These are phyloP conservation scores for Arabidopsis arenosa DNA, from an alignment of 345 rosid species.

Conservation along the genomic window DNA sequence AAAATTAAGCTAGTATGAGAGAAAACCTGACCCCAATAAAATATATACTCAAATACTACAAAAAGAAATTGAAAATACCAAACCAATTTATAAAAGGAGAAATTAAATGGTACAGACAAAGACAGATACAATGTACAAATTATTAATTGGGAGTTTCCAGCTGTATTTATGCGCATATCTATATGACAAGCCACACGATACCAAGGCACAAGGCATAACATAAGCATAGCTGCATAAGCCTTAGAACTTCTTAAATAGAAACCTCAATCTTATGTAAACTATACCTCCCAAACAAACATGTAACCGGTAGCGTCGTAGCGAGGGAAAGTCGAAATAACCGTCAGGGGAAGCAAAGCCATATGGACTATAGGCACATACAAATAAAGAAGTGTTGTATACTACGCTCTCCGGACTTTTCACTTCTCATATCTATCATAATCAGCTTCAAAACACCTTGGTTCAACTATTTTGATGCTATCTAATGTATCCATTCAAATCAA, in stretches of 20 bases:
- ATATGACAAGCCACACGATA: too few species aligned
- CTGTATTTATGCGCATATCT: too few species aligned
- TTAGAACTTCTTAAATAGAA: not conserved
- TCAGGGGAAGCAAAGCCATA: slow-evolving; percentile 50
- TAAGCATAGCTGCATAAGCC: too few species aligned
- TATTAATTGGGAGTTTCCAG: too few species aligned
- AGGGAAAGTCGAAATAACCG: slow-evolving; percentile 65
- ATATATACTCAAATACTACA: not conserved
- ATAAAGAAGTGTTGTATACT: slow-evolving; percentile 60
- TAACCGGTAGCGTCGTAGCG: slow-evolving; percentile 56
- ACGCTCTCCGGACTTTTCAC: slow-evolving; percentile 54
- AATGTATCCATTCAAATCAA: slow-evolving; percentile 22
- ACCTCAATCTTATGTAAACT: slow-evolving; percentile 57
- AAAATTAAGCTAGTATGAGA: not conserved
- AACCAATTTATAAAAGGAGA: too few species aligned
- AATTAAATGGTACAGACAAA: too few species aligned
- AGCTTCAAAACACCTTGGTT: slow-evolving; percentile 53
- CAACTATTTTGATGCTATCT: slow-evolving; percentile 58
- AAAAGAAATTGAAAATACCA: not conserved
- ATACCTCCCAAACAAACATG: slow-evolving; percentile 71
- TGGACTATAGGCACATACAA: slow-evolving; percentile 51
- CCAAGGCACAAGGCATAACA: too few species aligned
- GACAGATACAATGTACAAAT: too few species aligned
- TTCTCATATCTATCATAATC: slow-evolving; percentile 49
- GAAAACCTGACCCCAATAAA: not conserved